These are phyloP conservation scores for Schizonepeta tenuifolia DNA, from an alignment of 257 asterid genomes.

Conservation along the genomic window DNA sequence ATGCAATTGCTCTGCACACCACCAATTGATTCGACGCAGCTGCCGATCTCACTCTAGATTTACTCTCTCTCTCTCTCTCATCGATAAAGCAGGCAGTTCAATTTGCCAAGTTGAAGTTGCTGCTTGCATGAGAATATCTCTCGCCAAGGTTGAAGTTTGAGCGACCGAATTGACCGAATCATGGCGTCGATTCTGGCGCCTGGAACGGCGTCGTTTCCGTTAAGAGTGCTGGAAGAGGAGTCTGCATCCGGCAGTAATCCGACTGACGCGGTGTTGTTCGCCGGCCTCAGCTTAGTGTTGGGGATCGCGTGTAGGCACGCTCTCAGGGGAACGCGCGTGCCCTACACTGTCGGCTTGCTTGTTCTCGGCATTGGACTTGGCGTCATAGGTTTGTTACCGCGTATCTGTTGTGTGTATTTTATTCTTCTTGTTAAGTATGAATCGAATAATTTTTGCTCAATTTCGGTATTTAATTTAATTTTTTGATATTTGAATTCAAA, in stretches of 20 bases:
- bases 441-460: too few relatives aligned
- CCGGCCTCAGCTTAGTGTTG: constrained; percentile 83
- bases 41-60: background rate
- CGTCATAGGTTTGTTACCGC: constrained; percentile 60
- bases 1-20: too few relatives aligned
- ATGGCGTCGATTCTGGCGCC: constrained; percentile 38
- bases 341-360: constrained; percentile 89
- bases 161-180: background rate
- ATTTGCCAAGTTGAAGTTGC: constrained; percentile 5
- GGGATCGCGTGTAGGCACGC: constrained; percentile 83
- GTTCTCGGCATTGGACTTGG: constrained; percentile 88
- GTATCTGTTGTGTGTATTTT: background rate
- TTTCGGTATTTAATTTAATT: too few relatives aligned
- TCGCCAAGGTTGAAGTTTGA: constrained; percentile 13
- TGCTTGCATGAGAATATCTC: constrained; percentile 11
- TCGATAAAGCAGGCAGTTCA: background rate
- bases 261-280: constrained; percentile 82
- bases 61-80: background rate
- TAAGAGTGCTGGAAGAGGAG: constrained; percentile 52
- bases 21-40: background rate
- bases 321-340: constrained; percentile 93
- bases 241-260: constrained; percentile 44
- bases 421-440: too few relatives aligned
- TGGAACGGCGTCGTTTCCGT: constrained; percentile 37
- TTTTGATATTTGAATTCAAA: too few relatives aligned